Base-by-base conservation (phyloP, 2,329 filamentous ascomycete genomes). In the Berkeleyomyces basicola region DNA sequence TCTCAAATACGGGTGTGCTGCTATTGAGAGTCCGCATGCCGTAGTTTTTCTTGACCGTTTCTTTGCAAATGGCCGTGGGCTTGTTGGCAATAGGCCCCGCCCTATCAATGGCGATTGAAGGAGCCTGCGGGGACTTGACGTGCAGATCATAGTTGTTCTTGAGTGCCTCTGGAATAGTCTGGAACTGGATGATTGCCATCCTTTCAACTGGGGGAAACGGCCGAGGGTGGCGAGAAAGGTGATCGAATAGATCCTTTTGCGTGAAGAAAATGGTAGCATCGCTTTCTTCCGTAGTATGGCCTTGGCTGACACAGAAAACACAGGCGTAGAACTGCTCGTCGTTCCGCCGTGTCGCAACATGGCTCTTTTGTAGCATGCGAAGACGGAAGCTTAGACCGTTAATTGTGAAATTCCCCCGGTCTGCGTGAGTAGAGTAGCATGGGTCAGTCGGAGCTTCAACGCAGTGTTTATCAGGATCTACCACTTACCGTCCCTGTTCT, bases 181-280 rank as follows among this genome's bases (percentile, higher is more conserved):
- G 65, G 10, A 71, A 70, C 36, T 82, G 77, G 7, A 82, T 70
- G 0, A 81, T 75, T 0, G 72, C 75, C 31, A 83, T 64, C 1
- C 79, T 79, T 0, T 74, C 68, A 0, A 82, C 73, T 0, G 72
- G 66, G 1, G 80, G 80, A 0, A 82, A 70, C 0, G 80, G 80
- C 0, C 78, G 77, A 0, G 79, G 74, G 66, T 83, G 80, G 3
- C 79, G 75, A 3, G 78, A 73, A 61, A 82, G 70, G 67, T 83
- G 80, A 16, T 73, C 70, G 64, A 82, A 81, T 3, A 82, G 73
- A 57, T 79, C 74, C 64, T 75, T 76, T 58, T 79, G 77, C 55
- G 70, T 77, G 68, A 80, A 79, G 69, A 82, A 82, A 7, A 82
- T 77, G 0, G 80, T 82, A 2, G 80, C 76, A 58, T 83, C 80